A percentile compares a stretch with the other conserved stretches of the same genome.
Evolutionary conservation across 2,329 filamentous ascomycete species (phyloP).

Genomic region (Chaetomium strumarium): DNA sequence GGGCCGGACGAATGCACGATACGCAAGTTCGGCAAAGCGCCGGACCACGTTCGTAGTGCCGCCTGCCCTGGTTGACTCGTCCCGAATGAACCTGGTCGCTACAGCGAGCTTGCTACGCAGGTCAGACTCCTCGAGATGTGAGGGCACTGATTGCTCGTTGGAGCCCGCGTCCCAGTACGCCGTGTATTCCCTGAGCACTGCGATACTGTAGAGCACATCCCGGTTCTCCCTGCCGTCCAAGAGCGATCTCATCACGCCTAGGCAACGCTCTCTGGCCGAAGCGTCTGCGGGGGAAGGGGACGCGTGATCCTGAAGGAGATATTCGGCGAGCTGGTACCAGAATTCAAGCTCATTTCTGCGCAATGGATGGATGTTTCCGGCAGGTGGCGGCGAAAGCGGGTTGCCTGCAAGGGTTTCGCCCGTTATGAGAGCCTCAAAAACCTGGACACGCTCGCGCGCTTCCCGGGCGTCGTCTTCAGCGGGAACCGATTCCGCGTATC

Average conservation of each 20-base stretch:
- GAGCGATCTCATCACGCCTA: slow-evolving; percentile 61
- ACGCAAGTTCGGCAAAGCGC: slow-evolving; percentile 62
- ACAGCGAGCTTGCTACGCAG: slow-evolving; percentile 61
- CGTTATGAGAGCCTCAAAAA: slow-evolving; percentile 71
- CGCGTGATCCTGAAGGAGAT: slow-evolving; percentile 48
- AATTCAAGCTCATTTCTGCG: slow-evolving; percentile 66
- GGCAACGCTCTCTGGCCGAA: slow-evolving; percentile 54
- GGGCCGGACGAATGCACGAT: slow-evolving; percentile 52
- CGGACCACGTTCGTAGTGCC: slow-evolving; percentile 70
- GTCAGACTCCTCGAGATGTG: slow-evolving; percentile 60
- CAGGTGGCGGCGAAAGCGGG: slow-evolving; percentile 42
- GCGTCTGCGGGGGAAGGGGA: slow-evolving; percentile 36
- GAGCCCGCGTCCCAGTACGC: slow-evolving; percentile 55
- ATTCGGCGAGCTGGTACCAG: slow-evolving; percentile 73
- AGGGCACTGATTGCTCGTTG: slow-evolving; percentile 48
- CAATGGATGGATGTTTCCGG: slow-evolving; percentile 41
- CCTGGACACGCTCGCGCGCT: slow-evolving; percentile 63
- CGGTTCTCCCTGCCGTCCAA: slow-evolving; percentile 79
- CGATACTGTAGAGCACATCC: slow-evolving; percentile 85
- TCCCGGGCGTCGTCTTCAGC: slow-evolving; percentile 55
- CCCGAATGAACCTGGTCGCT: slow-evolving; percentile 63
- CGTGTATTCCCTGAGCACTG: slow-evolving; percentile 69
- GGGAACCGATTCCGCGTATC: slow-evolving; percentile 35
- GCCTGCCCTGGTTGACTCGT: slow-evolving; percentile 56
- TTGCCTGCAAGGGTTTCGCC: slow-evolving; percentile 60